A percentile compares a stretch with the other conserved stretches of the same genome.
Conservation (phyloP, 1,284 basidiomycete genomes). For the Tilletiopsis washingtonensis region DNA sequence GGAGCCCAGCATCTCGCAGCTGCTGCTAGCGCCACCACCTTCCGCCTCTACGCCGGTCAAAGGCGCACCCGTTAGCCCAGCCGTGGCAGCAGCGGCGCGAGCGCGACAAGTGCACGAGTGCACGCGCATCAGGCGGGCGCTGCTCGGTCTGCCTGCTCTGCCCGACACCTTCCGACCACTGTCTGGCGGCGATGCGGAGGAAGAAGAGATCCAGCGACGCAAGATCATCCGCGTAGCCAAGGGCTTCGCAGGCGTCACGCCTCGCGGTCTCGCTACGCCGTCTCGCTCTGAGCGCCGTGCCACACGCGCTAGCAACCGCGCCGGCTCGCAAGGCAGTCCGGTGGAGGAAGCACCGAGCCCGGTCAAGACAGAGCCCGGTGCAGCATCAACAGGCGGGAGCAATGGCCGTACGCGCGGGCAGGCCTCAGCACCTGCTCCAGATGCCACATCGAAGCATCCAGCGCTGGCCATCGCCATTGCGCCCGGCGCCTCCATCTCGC, state of each 20-base stretch:
- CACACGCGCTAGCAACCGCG: no score
- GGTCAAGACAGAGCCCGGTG: neutral
- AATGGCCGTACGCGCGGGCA: neutral
- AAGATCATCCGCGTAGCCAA: neutral
- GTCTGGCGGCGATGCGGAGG: constrained; percentile 1
- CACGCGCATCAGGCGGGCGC: constrained; percentile 5
- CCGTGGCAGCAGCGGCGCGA: constrained; percentile 9
- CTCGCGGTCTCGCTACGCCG: no score
- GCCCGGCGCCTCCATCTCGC: neutral
- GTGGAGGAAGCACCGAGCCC: no score
- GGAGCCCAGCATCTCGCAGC: neutral
- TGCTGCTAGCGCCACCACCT: constrained; percentile 1
- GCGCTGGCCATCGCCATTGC: neutral
- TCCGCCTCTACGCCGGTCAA: neutral
- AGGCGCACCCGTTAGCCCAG: no score
- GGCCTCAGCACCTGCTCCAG: no score
- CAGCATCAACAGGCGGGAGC: neutral
- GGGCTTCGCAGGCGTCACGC: neutral
- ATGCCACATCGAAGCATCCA: neutral
- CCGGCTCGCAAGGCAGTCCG: no score
- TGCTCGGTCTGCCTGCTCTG: constrained; percentile 5
- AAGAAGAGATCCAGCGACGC: neutral
- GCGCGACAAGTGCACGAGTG: neutral
- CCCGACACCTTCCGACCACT: no score
- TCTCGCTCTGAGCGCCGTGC: no score